Evolutionary conservation across 805 yeast genomes (phyloP).

Genomic region (Monosporozyma servazzii): DNA sequence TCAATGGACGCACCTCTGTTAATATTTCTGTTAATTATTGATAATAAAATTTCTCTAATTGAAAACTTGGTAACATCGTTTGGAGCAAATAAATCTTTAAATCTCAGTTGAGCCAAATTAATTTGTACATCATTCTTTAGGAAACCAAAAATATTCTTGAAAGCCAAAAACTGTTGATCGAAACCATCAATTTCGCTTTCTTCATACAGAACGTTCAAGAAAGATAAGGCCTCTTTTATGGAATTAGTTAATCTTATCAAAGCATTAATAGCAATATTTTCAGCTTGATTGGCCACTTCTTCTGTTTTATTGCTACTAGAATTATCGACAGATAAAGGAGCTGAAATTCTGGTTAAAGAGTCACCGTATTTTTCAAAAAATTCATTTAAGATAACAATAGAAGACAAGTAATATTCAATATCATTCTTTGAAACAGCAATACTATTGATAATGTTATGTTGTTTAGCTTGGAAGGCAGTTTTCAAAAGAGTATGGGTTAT

Average conservation of each 20-base stretch:
- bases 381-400: conserved; percentile 58
- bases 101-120: conserved; percentile 56
- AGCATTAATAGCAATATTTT: conserved; percentile 78
- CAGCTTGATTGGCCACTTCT: conserved; percentile 78
- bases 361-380: conserved; percentile 60
- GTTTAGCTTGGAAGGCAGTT: conserved; percentile 2
- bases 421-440: conserved; percentile 31
- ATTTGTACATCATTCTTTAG: conserved; percentile 59
- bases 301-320: conserved; percentile 32
- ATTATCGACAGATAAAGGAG: conserved; percentile 43
- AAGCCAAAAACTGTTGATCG: conserved; percentile 32
- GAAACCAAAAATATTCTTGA: conserved; percentile 61
- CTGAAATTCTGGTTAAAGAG: conserved; percentile 22
- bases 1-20: conserved; percentile 91
- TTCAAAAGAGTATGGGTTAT: conserved; percentile 1
- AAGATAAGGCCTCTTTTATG: conserved; percentile 84
- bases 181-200: conserved; percentile 42
- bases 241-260: conserved; percentile 64
- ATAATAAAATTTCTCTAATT: conserved; percentile 78
- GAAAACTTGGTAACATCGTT: conserved; percentile 43
- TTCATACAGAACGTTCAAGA: conserved; percentile 70
- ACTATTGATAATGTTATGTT: conserved; percentile 16
- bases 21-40: conserved; percentile 81
- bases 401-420: conserved; percentile 62
- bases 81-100: conserved; percentile 72